These are phyloP conservation scores for Aphanomyces invadans DNA, from an alignment of 352 stramenopile genomes.

Conservation along the genomic window DNA sequence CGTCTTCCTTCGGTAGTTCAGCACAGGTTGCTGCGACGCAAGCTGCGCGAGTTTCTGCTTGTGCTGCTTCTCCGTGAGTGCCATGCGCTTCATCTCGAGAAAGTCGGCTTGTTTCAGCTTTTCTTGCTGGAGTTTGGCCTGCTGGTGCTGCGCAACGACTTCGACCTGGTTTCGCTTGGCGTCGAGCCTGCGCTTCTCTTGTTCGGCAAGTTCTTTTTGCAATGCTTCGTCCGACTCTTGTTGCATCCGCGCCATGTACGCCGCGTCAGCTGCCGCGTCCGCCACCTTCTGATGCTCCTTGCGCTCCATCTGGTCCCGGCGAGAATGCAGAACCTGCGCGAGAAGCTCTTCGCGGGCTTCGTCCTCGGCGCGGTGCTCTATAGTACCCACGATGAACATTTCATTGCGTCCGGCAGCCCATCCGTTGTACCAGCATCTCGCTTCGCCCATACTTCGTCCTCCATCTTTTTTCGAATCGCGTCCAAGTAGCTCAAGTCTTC, in stretches of 20 bases:
- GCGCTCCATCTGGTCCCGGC: constrained; percentile 41
- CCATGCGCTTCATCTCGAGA: constrained; percentile 72
- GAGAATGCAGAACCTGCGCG: constrained; percentile 55
- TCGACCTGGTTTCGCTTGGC: constrained; percentile 65
- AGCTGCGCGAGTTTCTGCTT: constrained; percentile 60
- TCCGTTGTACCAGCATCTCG: constrained; percentile 34
- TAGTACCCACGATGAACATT: too few species aligned
- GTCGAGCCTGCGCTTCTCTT: constrained; percentile 51
- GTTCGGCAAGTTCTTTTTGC: constrained; percentile 68
- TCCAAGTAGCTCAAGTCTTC: constrained; percentile 59
- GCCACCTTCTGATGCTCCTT: constrained; percentile 38
- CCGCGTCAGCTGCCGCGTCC: constrained; percentile 40
- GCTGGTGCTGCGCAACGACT: constrained; percentile 49
- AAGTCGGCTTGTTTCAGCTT: constrained; percentile 58
- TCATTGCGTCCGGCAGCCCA: too few species aligned
- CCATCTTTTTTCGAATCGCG: constrained; percentile 73
- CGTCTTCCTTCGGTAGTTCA: constrained; percentile 64
- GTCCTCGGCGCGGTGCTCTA: constrained; percentile 58
- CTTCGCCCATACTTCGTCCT: constrained; percentile 68
- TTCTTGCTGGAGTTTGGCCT: constrained; percentile 41
- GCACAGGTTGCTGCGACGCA: constrained; percentile 34
- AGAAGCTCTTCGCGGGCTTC: constrained; percentile 60
- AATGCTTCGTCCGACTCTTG: constrained; percentile 64
- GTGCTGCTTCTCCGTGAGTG: constrained; percentile 63
- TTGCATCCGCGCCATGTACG: constrained; percentile 57